Conservation (phyloP, 306 rosid species). For the Castanea sativa region DNA sequence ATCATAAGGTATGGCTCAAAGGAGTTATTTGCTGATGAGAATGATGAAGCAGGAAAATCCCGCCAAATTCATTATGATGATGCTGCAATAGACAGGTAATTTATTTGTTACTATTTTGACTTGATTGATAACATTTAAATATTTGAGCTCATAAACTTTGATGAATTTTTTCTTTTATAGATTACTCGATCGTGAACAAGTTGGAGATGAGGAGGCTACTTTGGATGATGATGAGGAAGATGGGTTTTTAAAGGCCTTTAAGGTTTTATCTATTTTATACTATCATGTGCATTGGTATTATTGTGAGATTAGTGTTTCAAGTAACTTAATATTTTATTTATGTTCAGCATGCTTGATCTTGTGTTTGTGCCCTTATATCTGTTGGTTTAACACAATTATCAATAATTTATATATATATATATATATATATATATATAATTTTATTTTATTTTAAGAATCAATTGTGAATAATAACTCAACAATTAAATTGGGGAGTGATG, state of each 20-base stretch:
- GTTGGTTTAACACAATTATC: neutral
- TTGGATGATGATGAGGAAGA: conserved; percentile 94
- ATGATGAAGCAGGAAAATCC: conserved; percentile 91
- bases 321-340: neutral
- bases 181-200: conserved; percentile 92
- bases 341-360: neutral
- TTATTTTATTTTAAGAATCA: neutral
- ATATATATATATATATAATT: too few relatives aligned
- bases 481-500: neutral
- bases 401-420: too few relatives aligned
- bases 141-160: conserved; percentile 19
- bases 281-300: conserved; percentile 11
- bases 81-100: conserved; percentile 88
- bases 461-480: neutral
- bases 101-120: conserved; percentile 3
- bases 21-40: conserved; percentile 96
- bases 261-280: conserved; percentile 48
- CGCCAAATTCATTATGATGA: conserved; percentile 98
- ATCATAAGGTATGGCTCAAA: conserved; percentile 93
- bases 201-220: conserved; percentile 73
- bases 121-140: conserved; percentile 8
- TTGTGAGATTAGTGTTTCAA: conserved; percentile 21
- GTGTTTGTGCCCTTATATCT: neutral
- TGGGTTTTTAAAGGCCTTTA: conserved; percentile 91
- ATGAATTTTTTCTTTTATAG: conserved; percentile 36